phyloP scores from a whole-genome alignment of 805 yeast species.

The Ogataea philodendri region DNA sequence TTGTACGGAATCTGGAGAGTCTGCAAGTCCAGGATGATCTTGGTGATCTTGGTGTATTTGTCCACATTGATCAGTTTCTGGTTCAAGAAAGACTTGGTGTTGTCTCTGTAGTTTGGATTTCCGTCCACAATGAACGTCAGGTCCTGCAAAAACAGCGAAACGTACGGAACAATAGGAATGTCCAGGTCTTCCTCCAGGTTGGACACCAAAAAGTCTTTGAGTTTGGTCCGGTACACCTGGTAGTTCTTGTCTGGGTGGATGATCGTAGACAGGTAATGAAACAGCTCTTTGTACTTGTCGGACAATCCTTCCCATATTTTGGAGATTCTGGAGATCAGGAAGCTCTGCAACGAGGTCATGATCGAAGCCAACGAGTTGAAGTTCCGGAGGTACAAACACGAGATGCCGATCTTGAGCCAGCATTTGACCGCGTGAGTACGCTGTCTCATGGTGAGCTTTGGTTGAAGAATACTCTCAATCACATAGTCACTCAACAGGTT shows the following conservation, averaged over 20 bases:
- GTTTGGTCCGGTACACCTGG: conserved; percentile 60
- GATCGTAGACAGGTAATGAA: conserved; percentile 61
- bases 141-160: conserved; percentile 73
- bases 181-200: conserved; percentile 41
- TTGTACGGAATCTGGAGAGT: conserved; percentile 62
- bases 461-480: conserved; percentile 62
- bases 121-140: conserved; percentile 80
- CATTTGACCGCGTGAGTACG: conserved; percentile 56
- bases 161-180: conserved; percentile 72
- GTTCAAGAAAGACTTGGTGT: conserved; percentile 47
- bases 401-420: conserved; percentile 73
- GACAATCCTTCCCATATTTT: conserved; percentile 58
- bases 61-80: conserved; percentile 69
- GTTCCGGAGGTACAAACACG: conserved; percentile 70
- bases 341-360: conserved; percentile 72
- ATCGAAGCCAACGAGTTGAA: conserved; percentile 79
- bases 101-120: conserved; percentile 64
- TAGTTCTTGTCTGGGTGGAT: conserved; percentile 77
- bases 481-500: conserved; percentile 72
- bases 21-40: conserved; percentile 64
- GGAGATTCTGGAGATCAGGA: conserved; percentile 61
- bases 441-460: conserved; percentile 45
- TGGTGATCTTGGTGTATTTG: conserved; percentile 65
- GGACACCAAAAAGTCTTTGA: conserved; percentile 53
- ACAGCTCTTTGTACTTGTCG: conserved; percentile 59